Base-by-base conservation (phyloP, 2,329 filamentous ascomycete species). In the Malbranchea cinnamomea region DNA sequence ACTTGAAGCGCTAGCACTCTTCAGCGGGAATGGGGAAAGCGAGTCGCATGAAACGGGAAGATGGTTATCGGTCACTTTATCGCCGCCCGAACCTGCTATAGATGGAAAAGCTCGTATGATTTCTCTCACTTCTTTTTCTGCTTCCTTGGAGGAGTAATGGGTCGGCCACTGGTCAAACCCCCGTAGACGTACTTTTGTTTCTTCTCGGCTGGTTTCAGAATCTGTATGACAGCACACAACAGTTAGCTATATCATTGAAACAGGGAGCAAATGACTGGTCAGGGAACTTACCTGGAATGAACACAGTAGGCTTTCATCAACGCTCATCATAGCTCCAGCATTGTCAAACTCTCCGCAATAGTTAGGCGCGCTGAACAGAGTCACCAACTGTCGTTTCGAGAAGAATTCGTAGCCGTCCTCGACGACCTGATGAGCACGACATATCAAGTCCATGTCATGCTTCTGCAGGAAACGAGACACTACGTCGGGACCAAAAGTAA, bases 291-390 rank as follows among this genome's bases (percentile, higher is more conserved):
- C 82, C 80, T 95, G 89, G 78, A 98, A 98, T 40, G 85, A 94
- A 69, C 89, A 98, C 50, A 98, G 69, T 59, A 98, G 64, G 58
- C 85, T 94, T 68, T 95, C 89, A 55, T 95, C 89, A 22, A 98
- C 89, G 53, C 85, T 94, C 89, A 98, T 95, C 87, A 98, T 95
- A 41, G 89, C 89, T 55, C 89, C 89, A 31, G 87, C 87, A 53
- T 98, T 98, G 68, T 98, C 89, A 53, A 98, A 98, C 63, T 98
- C 89, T 58, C 87, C 87, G 50, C 87, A 98, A 68, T 98, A 98
- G 65, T 98, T 98, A 44, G 89, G 89, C 31, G 89, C 89, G 52
- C 83, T 93, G 67, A 98, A 98, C 35, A 98, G 67, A 34, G 89
- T 98, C 40, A 98, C 89, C 41, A 98, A 68, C 59, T 95, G 87